Evolutionary conservation across 2,329 filamentous ascomycete genomes (phyloP).

Genomic region (Sarocladium oryzae): DNA sequence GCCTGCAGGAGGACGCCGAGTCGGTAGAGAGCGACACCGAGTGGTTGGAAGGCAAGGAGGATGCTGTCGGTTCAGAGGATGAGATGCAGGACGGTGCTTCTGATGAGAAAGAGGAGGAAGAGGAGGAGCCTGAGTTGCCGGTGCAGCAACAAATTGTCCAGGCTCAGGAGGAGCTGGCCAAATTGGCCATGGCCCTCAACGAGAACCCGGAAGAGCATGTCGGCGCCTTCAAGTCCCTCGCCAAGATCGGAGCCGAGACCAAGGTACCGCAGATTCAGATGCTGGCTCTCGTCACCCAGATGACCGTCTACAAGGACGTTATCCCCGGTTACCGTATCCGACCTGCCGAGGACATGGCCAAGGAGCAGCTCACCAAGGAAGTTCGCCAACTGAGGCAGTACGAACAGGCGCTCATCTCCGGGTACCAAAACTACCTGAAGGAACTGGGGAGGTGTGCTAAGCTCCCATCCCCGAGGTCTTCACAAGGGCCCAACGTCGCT

Average conservation of each 20-base stretch:
- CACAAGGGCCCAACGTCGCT: constrained; percentile 44
- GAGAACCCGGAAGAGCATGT: constrained; percentile 91
- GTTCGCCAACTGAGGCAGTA: constrained; percentile 75
- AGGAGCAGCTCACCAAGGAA: constrained; percentile 84
- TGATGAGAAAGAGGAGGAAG: constrained; percentile 38
- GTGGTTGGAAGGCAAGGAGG: constrained; percentile 57
- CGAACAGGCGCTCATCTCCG: constrained; percentile 78
- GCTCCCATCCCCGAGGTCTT: constrained; percentile 26
- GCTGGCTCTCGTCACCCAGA: constrained; percentile 77
- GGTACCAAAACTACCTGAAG: constrained; percentile 80
- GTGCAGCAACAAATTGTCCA: constrained; percentile 73
- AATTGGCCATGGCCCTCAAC: constrained; percentile 72
- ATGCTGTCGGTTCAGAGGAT: constrained; percentile 42
- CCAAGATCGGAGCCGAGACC: constrained; percentile 60
- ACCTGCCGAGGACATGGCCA: constrained; percentile 66
- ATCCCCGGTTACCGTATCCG: constrained; percentile 96
- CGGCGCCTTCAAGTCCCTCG: constrained; percentile 69
- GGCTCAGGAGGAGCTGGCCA: constrained; percentile 88
- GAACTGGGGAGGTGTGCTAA: constrained; percentile 65
- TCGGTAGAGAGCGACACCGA: constrained; percentile 53
- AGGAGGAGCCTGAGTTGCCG: constrained; percentile 58
- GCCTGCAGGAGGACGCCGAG: constrained; percentile 51
- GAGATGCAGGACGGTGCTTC: constrained; percentile 31
- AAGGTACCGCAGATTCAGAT: constrained; percentile 72
- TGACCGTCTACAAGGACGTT: constrained; percentile 88